Evolutionary conservation across 495 filamentous ascomycete species (phyloP).

Genomic region (Poronia punctata): DNA sequence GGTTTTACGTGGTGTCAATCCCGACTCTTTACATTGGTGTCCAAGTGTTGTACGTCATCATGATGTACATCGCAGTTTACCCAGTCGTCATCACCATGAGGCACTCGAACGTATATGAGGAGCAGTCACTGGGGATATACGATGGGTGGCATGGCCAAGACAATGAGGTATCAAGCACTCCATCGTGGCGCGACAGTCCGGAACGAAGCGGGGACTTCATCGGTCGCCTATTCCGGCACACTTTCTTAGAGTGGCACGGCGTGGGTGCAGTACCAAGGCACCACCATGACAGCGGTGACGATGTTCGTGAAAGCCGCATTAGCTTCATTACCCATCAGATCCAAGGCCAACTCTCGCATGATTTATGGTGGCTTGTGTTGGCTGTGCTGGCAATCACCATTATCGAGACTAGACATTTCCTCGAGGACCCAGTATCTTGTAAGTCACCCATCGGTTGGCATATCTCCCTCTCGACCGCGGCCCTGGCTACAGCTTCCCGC

Average conservation of each 20-base stretch:
- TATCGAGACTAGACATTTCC: conserved; percentile 62
- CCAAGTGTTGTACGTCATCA: conserved; percentile 77
- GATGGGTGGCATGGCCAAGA: conserved; percentile 7
- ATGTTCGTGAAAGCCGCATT: conserved; percentile 25
- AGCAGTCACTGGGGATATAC: conserved; percentile 65
- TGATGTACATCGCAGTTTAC: conserved; percentile 86
- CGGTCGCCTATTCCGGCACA: conserved; percentile 20
- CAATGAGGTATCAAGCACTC: conserved; percentile 30
- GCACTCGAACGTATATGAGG: conserved; percentile 59
- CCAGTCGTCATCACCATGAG: conserved; percentile 71
- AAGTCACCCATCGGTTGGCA: too few species aligned
- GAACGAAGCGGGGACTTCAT: conserved; percentile 19
- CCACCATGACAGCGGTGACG: conserved; percentile 10
- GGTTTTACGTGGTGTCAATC: conserved; percentile 77
- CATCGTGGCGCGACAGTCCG: conserved; percentile 13
- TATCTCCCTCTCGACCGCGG: too few species aligned
- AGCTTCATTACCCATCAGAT: conserved; percentile 60
- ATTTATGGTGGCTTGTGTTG: conserved; percentile 78
- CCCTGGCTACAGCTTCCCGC: too few species aligned
- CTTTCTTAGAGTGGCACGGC: conserved; percentile 31
- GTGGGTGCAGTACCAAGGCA: conserved; percentile 22
- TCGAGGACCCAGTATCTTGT: conserved; percentile 57
- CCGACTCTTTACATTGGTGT: conserved; percentile 62
- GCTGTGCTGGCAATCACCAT: conserved; percentile 68
- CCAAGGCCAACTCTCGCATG: conserved; percentile 74